Evolutionary conservation across 2,329 filamentous ascomycete genomes (phyloP).

Genomic region (Drechslerella coelobrocha): DNA sequence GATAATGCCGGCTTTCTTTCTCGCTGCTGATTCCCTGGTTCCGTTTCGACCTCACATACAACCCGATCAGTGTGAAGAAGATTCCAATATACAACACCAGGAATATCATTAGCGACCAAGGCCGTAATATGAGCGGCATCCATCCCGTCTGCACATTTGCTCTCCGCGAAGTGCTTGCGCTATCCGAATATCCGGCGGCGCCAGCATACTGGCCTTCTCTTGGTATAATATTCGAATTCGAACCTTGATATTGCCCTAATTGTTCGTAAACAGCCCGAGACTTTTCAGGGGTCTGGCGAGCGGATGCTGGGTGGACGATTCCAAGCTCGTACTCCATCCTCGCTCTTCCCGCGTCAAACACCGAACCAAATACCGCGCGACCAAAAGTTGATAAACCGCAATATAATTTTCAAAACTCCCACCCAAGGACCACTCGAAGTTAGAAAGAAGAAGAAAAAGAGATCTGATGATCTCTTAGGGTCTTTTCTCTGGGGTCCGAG

Average conservation of each 20-base stretch:
- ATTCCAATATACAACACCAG: slow-evolving; percentile 37
- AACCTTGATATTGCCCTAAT: background rate
- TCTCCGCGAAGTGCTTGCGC: slow-evolving; percentile 14
- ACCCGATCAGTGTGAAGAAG: slow-evolving; percentile 42
- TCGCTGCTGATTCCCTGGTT: slow-evolving; percentile 44
- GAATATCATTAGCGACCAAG: slow-evolving; percentile 39
- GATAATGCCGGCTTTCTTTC: slow-evolving; percentile 44
- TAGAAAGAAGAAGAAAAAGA: background rate
- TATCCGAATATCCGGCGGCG: slow-evolving; percentile 13
- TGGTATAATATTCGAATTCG: slow-evolving; percentile 22
- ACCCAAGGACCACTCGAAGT: background rate
- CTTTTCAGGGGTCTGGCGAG: slow-evolving; percentile 13
- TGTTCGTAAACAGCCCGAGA: slow-evolving; percentile 20
- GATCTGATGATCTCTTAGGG: too few relatives aligned
- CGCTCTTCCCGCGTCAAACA: background rate
- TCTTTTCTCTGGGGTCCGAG: background rate
- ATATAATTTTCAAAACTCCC: background rate
- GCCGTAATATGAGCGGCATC: slow-evolving; percentile 37
- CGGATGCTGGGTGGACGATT: background rate
- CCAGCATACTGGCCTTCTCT: slow-evolving; percentile 12
- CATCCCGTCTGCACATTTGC: slow-evolving; percentile 41
- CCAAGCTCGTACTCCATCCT: slow-evolving; percentile 43
- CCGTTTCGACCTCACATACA: slow-evolving; percentile 35
- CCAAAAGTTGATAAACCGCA: background rate
- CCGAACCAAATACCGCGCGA: slow-evolving; percentile 3